Conservation (phyloP, 257 asterid species). For the Ophiorrhiza pumila region DNA sequence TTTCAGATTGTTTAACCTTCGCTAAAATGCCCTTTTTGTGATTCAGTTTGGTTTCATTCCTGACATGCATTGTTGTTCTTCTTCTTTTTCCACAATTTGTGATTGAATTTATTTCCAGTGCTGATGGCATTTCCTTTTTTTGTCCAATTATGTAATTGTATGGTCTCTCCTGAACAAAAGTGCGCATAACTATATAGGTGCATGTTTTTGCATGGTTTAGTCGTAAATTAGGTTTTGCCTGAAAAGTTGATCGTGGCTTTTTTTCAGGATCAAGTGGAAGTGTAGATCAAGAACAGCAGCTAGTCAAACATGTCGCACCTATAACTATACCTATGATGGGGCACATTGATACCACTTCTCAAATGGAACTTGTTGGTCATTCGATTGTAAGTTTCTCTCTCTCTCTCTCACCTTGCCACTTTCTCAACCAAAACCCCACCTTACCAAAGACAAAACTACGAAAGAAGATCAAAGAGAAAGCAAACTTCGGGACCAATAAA, state of each 20-base stretch:
- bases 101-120: neutral
- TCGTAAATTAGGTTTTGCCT: neutral
- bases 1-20: too few relatives aligned
- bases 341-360: slow-evolving; percentile 42
- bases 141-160: neutral
- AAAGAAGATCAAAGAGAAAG: neutral
- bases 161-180: neutral
- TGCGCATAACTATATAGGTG: neutral
- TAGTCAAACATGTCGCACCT: slow-evolving; percentile 23
- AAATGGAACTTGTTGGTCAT: slow-evolving; percentile 74
- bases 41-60: neutral
- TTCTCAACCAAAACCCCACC: neutral
- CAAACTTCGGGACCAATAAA: neutral
- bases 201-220: neutral
- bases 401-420: slow-evolving; percentile 5
- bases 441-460: too few relatives aligned
- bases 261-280: slow-evolving; percentile 49
- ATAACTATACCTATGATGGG: slow-evolving; percentile 16
- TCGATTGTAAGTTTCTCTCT: slow-evolving; percentile 52
- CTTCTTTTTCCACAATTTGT: neutral
- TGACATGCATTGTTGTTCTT: neutral
- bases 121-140: neutral
- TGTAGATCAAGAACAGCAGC: slow-evolving; percentile 40
- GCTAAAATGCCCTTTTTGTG: too few relatives aligned
- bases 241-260: slow-evolving; percentile 12